Evolutionary conservation across 345 rosid species (phyloP), one percentile per base, ranked within the genome.

Genomic region (Populus pruinosa): DNA sequence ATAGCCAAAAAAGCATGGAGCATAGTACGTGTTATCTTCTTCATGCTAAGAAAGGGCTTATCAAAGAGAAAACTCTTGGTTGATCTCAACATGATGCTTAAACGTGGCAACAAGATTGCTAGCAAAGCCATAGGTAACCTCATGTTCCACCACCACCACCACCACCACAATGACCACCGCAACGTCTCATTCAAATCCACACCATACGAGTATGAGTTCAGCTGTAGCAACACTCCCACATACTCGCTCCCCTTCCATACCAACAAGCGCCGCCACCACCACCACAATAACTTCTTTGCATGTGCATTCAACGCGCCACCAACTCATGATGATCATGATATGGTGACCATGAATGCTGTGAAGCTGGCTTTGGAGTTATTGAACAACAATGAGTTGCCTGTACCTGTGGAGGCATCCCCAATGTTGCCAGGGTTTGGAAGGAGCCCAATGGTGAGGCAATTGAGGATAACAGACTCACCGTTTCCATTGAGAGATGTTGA

Each of bases 381-480:
- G 33, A 86, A 87, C 71, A 87, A 76, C 38, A 69, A 74, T n/a
- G 83, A 75, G 2, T 77, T 70, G 44, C 78, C 53, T 53, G 78
- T 27, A 63, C 61, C 61, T 69, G 84, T 50, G 74, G 91, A 72
- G 82, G 88, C 93, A 20, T 92, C 99, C 16, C 99, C 99, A 2
- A 68, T 73, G 69, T 71, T 95, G 63, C 98, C 98, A 0, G 98
- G 98, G 44, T 90, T 92, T 73, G 97, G 98, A 41, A 81, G 81
- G 84, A 95, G 92, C 36, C 99, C 98, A 4, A 70, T 87, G 82
- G 96, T 80, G 35, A 90, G 98, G 81, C 94, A 86, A 80, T 82
- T 93, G 77, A 87, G 98, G 87, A 88, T 93, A 78, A 95, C 97
- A 64, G 99, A 95, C 94, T 93, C 99, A 9, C 99, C 98, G 27